Conservation (phyloP, 257 asterid genomes). For the Nicotiana undulata region DNA sequence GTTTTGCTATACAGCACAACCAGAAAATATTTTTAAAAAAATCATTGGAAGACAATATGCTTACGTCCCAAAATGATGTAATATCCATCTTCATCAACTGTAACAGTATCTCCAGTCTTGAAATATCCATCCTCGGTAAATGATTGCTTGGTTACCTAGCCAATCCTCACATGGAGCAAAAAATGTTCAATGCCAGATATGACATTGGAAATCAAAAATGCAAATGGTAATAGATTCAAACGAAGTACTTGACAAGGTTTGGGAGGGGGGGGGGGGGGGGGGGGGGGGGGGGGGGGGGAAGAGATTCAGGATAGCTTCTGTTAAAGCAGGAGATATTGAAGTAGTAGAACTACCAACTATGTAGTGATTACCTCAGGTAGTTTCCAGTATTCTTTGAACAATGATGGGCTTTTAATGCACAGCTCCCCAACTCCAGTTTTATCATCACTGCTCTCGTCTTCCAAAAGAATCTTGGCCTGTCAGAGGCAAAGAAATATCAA, state of each 20-base stretch:
- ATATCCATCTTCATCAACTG: slow-evolving; percentile 86
- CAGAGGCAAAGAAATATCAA: slow-evolving; percentile 13
- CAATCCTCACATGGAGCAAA: not conserved
- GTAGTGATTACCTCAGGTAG: slow-evolving; percentile 60
- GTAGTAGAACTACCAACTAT: not conserved
- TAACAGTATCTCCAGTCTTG: slow-evolving; percentile 94
- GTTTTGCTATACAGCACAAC: not conserved
- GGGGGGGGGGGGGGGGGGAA: too few relatives aligned
- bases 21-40: not conserved
- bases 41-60: slow-evolving; percentile 8
- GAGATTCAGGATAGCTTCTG: not conserved
- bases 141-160: slow-evolving; percentile 81
- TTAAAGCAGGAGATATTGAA: not conserved
- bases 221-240: not conserved
- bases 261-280: not conserved
- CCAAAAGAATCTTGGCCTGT: slow-evolving; percentile 79
- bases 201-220: not conserved
- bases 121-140: slow-evolving; percentile 79
- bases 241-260: not conserved
- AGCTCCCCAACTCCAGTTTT: slow-evolving; percentile 70
- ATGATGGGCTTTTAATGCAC: slow-evolving; percentile 85
- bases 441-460: slow-evolving; percentile 49
- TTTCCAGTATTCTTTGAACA: slow-evolving; percentile 91
- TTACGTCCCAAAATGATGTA: slow-evolving; percentile 93
- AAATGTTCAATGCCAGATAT: not conserved